A percentile compares a stretch with the other conserved stretches of the same genome.
These are phyloP conservation scores for Scytalidium sp. DNA, from an alignment of 2,329 filamentous ascomycete species.

Conservation along the genomic window DNA sequence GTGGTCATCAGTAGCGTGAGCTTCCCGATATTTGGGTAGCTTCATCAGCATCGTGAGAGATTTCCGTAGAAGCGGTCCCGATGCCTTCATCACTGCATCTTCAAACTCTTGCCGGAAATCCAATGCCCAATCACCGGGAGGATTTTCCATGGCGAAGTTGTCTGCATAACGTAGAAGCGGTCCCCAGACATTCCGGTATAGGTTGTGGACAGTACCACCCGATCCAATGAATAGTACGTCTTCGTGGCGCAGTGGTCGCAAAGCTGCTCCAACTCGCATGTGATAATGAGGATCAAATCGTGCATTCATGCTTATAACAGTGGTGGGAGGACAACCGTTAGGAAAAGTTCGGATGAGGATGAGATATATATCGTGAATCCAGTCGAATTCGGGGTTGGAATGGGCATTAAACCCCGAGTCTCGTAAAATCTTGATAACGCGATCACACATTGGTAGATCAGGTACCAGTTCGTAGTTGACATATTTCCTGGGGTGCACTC, in stretches of 20 bases:
- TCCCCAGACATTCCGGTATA: constrained; percentile 62
- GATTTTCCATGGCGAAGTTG: constrained; percentile 56
- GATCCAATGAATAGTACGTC: constrained; percentile 53
- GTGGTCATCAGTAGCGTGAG: constrained; percentile 66
- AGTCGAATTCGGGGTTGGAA: constrained; percentile 55
- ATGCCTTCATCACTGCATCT: constrained; percentile 50
- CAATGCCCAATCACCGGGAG: constrained; percentile 57
- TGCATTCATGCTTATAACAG: constrained; percentile 50
- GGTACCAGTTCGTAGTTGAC: constrained; percentile 56
- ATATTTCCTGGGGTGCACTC: constrained; percentile 63
- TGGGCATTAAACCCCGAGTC: constrained; percentile 50
- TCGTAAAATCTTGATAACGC: constrained; percentile 46
- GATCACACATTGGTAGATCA: constrained; percentile 48
- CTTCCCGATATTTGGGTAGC: constrained; percentile 60
- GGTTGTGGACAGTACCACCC: constrained; percentile 65
- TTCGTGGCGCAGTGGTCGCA: constrained; percentile 51
- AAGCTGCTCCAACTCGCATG: constrained; percentile 50
- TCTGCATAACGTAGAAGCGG: constrained; percentile 55
- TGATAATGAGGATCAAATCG: constrained; percentile 53
- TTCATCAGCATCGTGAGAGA: constrained; percentile 64
- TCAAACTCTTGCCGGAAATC: constrained; percentile 64
- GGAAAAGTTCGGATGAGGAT: constrained; percentile 68
- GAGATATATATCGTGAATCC: constrained; percentile 69
- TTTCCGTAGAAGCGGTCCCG: constrained; percentile 49
- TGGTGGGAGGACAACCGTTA: constrained; percentile 56